Evolutionary conservation across 257 asterid genomes (phyloP).

Genomic region (Nicotiana tomentosiformis): DNA sequence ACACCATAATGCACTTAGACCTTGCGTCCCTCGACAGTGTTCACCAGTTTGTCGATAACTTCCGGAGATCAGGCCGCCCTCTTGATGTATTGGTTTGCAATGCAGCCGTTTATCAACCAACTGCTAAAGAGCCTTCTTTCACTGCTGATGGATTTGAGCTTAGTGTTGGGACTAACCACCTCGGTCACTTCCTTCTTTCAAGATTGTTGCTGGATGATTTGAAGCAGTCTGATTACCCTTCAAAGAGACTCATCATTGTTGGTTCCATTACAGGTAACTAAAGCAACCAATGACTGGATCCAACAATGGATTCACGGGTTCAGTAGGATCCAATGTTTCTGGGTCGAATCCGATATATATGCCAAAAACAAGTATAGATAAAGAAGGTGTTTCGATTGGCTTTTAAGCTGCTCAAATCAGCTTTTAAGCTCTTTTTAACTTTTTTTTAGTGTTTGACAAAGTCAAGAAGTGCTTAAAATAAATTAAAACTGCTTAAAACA

Average conservation of each 20-base stretch:
- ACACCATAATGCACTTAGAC: slow-evolving; percentile 77
- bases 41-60: slow-evolving; percentile 68
- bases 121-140: slow-evolving; percentile 69
- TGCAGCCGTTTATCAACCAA: slow-evolving; percentile 84
- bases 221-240: slow-evolving; percentile 71
- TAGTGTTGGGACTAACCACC: slow-evolving; percentile 85
- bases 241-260: slow-evolving; percentile 78
- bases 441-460: too few relatives aligned
- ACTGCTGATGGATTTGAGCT: slow-evolving; percentile 90
- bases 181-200: slow-evolving; percentile 84
- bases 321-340: neutral
- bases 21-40: slow-evolving; percentile 84
- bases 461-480: too few relatives aligned
- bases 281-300: neutral
- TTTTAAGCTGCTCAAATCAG: too few relatives aligned
- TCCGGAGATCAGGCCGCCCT: slow-evolving; percentile 50
- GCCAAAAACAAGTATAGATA: neutral
- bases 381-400: neutral
- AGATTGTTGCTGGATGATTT: slow-evolving; percentile 74
- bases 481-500: too few relatives aligned
- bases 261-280: slow-evolving; percentile 80
- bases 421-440: too few relatives aligned
- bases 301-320: neutral
- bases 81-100: slow-evolving; percentile 86
- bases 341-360: too few relatives aligned